A percentile compares a stretch with the other conserved stretches of the same genome.
Conservation (phyloP, 2,329 filamentous ascomycete genomes). For the Penicillium olsonii region DNA sequence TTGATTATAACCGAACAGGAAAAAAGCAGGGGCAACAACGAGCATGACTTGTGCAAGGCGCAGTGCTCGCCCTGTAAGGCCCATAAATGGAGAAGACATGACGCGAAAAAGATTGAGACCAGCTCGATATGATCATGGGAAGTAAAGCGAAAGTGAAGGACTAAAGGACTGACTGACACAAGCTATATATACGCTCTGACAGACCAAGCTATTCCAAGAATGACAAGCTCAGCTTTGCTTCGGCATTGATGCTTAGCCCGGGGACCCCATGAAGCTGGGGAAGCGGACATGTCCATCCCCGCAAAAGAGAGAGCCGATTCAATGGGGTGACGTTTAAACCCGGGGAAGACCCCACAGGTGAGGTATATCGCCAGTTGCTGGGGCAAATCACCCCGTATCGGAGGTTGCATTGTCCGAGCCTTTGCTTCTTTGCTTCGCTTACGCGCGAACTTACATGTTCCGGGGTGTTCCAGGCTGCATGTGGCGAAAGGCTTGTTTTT, state of each 20-base stretch:
- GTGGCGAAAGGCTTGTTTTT: not conserved
- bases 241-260: conserved; percentile 5
- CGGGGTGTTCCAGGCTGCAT: no score
- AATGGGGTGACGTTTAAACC: conserved; percentile 1
- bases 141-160: not conserved
- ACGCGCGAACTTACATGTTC: not conserved
- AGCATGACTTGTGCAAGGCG: conserved; percentile 20
- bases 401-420: conserved; percentile 10
- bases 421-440: not conserved
- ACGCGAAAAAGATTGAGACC: not conserved
- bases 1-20: conserved; percentile 30
- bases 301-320: not conserved
- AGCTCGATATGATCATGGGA: not conserved
- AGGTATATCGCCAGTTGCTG: not conserved
- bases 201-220: conserved; percentile 3
- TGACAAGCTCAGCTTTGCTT: not conserved
- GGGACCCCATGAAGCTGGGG: conserved; percentile 16
- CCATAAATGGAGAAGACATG: not conserved
- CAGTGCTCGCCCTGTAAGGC: not conserved
- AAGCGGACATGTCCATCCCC: conserved; percentile 13
- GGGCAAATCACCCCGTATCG: not conserved
- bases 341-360: not conserved
- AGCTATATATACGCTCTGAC: not conserved
- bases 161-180: not conserved
- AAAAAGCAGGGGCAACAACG: conserved; percentile 25